Evolutionary conservation across 805 yeast genomes (phyloP), one percentile per base, ranked within the genome.

Genomic region (Teunomyces barrocoloradensis): DNA sequence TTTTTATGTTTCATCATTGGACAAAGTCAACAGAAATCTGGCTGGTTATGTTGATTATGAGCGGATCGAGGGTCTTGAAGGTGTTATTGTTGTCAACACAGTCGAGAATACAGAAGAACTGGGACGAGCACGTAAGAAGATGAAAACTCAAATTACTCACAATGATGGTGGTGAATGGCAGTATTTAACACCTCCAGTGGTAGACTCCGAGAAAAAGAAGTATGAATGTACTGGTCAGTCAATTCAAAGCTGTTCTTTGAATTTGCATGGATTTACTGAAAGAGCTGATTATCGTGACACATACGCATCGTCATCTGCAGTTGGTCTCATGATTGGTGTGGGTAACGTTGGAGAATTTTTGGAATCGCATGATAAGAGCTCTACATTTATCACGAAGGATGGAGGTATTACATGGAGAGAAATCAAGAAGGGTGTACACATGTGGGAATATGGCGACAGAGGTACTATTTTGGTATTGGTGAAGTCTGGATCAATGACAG

Each of bases 401-500:
- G 99, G 94, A 2, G 99, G 99, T 48, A 69, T 82, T 12, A 78
- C 90, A 3, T 94, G 98, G 98, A 79, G 66, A 44, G 96, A 89
- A 65, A 71, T 92, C 25, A 75, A 68, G 49, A 81, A 85, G 50
- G 94, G 95, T 3, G 77, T 81, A 1, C 79, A 80, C 56, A 85
- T 86, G 80, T 94, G 98, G 98, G 98, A 91, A 66, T 94, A 75
- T 64, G 98, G 98, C 52, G 99, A 94, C 65, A 87, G 89, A 53
- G 99, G 99, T 13, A 84, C 96, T 0, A 78, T 94, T 30, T 66
- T 94, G 43, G 89, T 89, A 1, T 63, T 91, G 43, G 92, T 86
- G 1, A 75, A 82, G 34, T 80, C 78, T 5, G 71, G 66, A 3
- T 82, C 78, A 27, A 68, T 73, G 6, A 84, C 96, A 0, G 74